A percentile compares a stretch with the other conserved stretches of the same genome.
These are phyloP conservation scores for Candida tunisiensis DNA, from an alignment of 1,139 yeast genomes.

Conservation along the genomic window DNA sequence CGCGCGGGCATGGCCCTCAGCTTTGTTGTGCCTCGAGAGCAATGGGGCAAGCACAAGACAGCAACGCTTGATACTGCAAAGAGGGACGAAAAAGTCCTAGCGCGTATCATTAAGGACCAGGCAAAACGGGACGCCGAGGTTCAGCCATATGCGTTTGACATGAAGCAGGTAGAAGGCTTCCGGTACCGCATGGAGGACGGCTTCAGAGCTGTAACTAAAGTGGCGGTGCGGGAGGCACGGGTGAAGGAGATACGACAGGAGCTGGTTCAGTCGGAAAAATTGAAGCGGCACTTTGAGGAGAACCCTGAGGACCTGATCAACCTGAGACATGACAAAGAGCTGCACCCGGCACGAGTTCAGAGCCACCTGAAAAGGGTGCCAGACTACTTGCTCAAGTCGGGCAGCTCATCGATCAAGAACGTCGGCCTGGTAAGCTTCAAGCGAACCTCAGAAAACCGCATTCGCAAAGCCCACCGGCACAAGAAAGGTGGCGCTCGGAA, in stretches of 20 bases:
- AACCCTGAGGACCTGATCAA: constrained; percentile 90
- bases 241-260: constrained; percentile 81
- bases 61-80: constrained; percentile 58
- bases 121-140: constrained; percentile 36
- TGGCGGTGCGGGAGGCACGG: constrained; percentile 87
- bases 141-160: constrained; percentile 77
- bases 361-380: constrained; percentile 85
- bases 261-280: constrained; percentile 71
- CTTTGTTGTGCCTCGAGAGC: constrained; percentile 70
- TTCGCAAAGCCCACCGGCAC: constrained; percentile 1
- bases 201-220: constrained; percentile 82
- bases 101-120: constrained; percentile 64
- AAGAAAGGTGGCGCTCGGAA: constrained; percentile 1
- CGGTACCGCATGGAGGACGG: constrained; percentile 97
- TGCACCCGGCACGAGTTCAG: constrained; percentile 73
- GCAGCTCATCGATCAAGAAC: constrained; percentile 30
- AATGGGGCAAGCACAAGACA: constrained; percentile 79
- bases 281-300: constrained; percentile 91
- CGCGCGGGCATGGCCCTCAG: constrained; percentile 91
- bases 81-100: constrained; percentile 73
- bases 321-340: constrained; percentile 80
- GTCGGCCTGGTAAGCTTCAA: constrained; percentile 66
- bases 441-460: constrained; percentile 2
- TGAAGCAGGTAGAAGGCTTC: constrained; percentile 88
- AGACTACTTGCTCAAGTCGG: constrained; percentile 60